Evolutionary conservation across 495 filamentous ascomycete genomes (phyloP).

Genomic region (Daldinia vernicosa): DNA sequence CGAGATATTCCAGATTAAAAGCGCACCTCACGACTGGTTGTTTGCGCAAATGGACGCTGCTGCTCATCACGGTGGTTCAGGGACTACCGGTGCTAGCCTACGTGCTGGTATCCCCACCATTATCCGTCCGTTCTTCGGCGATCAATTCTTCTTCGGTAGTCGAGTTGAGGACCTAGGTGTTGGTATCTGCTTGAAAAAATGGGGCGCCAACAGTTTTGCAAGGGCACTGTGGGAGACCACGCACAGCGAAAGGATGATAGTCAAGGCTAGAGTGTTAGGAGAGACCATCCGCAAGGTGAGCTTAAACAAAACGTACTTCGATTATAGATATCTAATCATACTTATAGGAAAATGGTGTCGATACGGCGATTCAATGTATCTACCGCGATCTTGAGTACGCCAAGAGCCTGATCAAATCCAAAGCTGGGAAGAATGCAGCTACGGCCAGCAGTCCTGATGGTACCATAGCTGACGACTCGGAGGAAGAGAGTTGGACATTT

Average conservation of each 20-base stretch:
- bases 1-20: slow-evolving; percentile 86
- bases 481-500: slow-evolving; percentile 62
- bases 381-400: slow-evolving; percentile 97
- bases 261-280: slow-evolving; percentile 81
- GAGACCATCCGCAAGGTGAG: slow-evolving; percentile 86
- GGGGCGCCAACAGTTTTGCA: slow-evolving; percentile 83
- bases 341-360: slow-evolving; percentile 84
- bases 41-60: slow-evolving; percentile 95
- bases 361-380: slow-evolving; percentile 87
- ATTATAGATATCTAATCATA: slow-evolving; percentile 27
- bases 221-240: slow-evolving; percentile 93
- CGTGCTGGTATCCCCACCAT: slow-evolving; percentile 93
- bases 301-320: slow-evolving; percentile 14
- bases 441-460: slow-evolving; percentile 41
- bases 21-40: slow-evolving; percentile 96
- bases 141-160: slow-evolving; percentile 94
- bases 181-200: slow-evolving; percentile 86
- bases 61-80: slow-evolving; percentile 92
- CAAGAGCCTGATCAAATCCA: slow-evolving; percentile 78
- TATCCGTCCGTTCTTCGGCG: slow-evolving; percentile 96
- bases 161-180: slow-evolving; percentile 93
- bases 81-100: slow-evolving; percentile 93
- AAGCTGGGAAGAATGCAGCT: slow-evolving; percentile 59
- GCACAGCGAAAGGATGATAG: slow-evolving; percentile 86
- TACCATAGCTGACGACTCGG: slow-evolving; percentile 47